phyloP scores from a whole-genome alignment of 345 rosid species.

The Microcos paniculata region DNA sequence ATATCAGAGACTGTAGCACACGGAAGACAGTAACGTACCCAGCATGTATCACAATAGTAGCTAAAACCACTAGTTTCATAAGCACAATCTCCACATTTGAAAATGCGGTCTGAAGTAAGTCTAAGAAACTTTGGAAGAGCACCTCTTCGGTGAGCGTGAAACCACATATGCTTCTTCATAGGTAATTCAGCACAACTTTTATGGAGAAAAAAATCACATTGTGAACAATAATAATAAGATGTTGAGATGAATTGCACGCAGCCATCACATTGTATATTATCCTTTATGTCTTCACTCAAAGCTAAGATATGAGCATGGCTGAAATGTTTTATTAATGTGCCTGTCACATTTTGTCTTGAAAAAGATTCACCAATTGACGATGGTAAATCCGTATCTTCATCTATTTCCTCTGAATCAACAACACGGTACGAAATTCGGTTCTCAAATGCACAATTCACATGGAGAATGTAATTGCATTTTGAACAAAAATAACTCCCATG shows the following conservation, averaged over 20 bases:
- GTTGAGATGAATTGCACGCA: no score
- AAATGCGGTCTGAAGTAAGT: not conserved
- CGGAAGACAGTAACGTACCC: not conserved
- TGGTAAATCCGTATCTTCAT: no score
- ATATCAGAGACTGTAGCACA: not conserved
- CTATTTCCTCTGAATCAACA: no score
- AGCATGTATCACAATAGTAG: no score
- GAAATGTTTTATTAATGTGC: no score
- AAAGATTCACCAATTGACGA: no score
- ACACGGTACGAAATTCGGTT: not conserved
- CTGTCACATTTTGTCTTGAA: no score
- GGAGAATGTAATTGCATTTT: constrained; percentile 13
- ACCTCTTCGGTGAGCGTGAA: not conserved
- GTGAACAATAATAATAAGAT: constrained; percentile 17
- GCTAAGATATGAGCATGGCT: no score
- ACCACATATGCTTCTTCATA: not conserved
- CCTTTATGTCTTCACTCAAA: no score
- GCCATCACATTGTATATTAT: constrained; percentile 17
- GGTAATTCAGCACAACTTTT: constrained; percentile 22
- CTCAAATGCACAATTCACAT: constrained; percentile 23
- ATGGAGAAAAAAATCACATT: constrained; percentile 25
- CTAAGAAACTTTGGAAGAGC: not conserved
- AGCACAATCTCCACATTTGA: no score
- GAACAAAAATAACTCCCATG: constrained; percentile 2
- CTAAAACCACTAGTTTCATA: no score